Conservation (phyloP, 306 rosid species). For the Albizia julibrissin region DNA sequence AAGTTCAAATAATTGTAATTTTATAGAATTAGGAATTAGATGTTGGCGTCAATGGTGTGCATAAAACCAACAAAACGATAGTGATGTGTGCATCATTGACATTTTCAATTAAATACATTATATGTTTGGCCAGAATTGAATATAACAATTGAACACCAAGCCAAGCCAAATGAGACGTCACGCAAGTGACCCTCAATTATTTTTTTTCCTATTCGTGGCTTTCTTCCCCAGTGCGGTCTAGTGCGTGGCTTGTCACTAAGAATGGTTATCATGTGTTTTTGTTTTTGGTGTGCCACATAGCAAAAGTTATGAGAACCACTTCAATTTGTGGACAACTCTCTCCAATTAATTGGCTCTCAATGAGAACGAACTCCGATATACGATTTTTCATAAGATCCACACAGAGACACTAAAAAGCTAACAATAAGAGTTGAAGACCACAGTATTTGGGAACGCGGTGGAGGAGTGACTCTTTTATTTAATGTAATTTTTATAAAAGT, state of each 20-base stretch:
- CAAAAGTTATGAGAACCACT: too few relatives aligned
- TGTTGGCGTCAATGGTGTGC: conserved; percentile 42
- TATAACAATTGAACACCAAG: not conserved
- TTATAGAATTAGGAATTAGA: conserved; percentile 4
- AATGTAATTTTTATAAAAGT: too few relatives aligned
- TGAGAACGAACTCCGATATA: too few relatives aligned
- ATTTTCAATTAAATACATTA: conserved; percentile 21
- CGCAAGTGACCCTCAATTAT: conserved; percentile 30
- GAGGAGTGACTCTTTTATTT: too few relatives aligned
- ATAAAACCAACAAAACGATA: conserved; percentile 37
- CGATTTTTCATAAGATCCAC: too few relatives aligned
- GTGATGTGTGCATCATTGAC: conserved; percentile 41
- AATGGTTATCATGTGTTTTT: conserved; percentile 21
- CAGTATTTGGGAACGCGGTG: too few relatives aligned
- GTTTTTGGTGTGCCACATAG: too few relatives aligned
- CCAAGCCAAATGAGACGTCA: conserved; percentile 42
- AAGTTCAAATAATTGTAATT: conserved; percentile 35
- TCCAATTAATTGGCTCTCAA: too few relatives aligned
- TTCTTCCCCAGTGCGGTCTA: conserved; percentile 49
- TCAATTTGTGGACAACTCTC: too few relatives aligned
- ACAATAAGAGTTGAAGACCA: too few relatives aligned
- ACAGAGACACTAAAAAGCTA: too few relatives aligned
- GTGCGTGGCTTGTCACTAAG: conserved; percentile 59
- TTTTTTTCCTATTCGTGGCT: conserved; percentile 28
- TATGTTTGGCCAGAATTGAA: not conserved